phyloP scores from a whole-genome alignment of 805 yeast genomes.

The Myxozyma vanderwaltii region DNA sequence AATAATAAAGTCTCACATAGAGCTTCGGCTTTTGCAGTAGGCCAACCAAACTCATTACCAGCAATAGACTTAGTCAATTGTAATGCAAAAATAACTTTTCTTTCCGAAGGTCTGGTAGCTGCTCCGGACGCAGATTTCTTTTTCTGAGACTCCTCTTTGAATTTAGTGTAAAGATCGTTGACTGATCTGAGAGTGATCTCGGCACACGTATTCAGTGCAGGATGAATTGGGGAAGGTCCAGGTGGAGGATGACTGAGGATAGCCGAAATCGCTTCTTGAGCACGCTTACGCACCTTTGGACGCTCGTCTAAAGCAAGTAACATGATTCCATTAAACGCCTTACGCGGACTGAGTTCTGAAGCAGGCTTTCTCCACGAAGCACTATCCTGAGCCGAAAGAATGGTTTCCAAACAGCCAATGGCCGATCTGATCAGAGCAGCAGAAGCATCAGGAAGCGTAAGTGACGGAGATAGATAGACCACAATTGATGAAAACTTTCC shows the following conservation, averaged over 20 bases:
- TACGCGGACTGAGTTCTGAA: constrained; percentile 54
- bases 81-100: constrained; percentile 65
- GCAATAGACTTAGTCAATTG: constrained; percentile 70
- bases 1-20: constrained; percentile 77
- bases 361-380: constrained; percentile 65
- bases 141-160: constrained; percentile 41
- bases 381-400: constrained; percentile 77
- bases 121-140: constrained; percentile 40
- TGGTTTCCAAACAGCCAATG: constrained; percentile 79
- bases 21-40: constrained; percentile 63
- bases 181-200: constrained; percentile 65
- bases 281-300: constrained; percentile 94
- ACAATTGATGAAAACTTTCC: constrained; percentile 77
- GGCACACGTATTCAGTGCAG: constrained; percentile 70
- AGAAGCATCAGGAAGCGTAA: constrained; percentile 66
- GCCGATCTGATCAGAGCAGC: constrained; percentile 83
- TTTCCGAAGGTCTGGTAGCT: constrained; percentile 33
- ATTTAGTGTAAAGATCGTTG: constrained; percentile 47
- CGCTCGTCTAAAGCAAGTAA: constrained; percentile 77
- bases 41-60: constrained; percentile 81
- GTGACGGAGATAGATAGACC: constrained; percentile 70
- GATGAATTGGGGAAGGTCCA: constrained; percentile 76
- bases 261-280: constrained; percentile 78
- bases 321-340: constrained; percentile 77
- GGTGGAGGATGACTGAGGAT: constrained; percentile 70